Conservation (phyloP, 345 rosid species). For the Acer negundo region DNA sequence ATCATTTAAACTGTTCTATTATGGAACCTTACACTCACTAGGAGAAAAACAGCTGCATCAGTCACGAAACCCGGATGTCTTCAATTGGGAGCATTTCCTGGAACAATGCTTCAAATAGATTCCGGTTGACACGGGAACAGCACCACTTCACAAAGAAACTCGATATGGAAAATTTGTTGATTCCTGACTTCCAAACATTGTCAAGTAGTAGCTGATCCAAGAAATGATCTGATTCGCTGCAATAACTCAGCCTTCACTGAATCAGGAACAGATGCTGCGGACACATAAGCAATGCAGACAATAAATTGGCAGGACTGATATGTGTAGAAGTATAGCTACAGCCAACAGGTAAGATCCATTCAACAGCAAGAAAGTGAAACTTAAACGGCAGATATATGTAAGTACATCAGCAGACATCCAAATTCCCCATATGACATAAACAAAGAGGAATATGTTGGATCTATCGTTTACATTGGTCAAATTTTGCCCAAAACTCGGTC, state of each 20-base stretch:
- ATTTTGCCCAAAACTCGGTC: not conserved
- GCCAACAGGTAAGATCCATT: not conserved
- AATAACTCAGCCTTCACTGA: slow-evolving; percentile 68
- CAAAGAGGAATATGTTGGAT: not conserved
- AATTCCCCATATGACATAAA: not conserved
- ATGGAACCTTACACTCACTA: not conserved
- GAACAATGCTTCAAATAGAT: not conserved
- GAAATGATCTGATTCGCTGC: slow-evolving; percentile 61
- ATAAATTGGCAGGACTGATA: not conserved
- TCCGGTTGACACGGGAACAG: not conserved
- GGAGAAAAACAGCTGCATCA: not conserved
- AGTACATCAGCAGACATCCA: not conserved
- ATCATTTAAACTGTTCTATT: not conserved
- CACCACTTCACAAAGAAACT: not conserved
- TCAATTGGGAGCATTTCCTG: not conserved
- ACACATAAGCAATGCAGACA: slow-evolving; percentile 11
- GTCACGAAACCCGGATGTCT: not conserved
- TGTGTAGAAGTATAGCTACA: not conserved
- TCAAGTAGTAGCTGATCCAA: slow-evolving; percentile 43
- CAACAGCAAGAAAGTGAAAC: not conserved
- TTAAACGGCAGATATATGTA: not conserved
- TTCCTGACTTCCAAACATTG: not conserved
- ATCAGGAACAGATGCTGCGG: slow-evolving; percentile 73
- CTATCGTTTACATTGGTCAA: not conserved
- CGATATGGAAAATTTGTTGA: not conserved